Conservation (phyloP, 768 basidiomycete genomes). For the Collybia nuda region DNA sequence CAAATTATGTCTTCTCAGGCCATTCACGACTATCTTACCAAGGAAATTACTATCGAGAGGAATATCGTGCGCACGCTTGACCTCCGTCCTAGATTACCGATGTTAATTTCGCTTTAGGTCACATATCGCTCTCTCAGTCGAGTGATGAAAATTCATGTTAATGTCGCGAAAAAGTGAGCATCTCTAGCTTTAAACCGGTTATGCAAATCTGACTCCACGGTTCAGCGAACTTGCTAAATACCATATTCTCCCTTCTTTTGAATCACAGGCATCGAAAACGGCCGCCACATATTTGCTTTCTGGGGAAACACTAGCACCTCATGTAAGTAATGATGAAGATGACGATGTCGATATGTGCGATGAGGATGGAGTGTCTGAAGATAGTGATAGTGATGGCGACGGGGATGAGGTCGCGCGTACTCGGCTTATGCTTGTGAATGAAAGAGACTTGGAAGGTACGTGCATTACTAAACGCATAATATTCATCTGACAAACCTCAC, state of each 20-base stretch:
- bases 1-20: slow-evolving; percentile 38
- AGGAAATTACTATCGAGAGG: slow-evolving; percentile 49
- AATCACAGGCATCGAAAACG: slow-evolving; percentile 31
- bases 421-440: slow-evolving; percentile 59
- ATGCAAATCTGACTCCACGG: not conserved
- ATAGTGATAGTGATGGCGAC: slow-evolving; percentile 33
- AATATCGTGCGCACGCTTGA: slow-evolving; percentile 38
- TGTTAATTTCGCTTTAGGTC: slow-evolving; percentile 45
- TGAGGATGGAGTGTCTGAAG: slow-evolving; percentile 19
- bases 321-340: slow-evolving; percentile 22
- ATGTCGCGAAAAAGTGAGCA: slow-evolving; percentile 73
- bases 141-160: slow-evolving; percentile 69
- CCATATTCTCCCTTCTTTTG: slow-evolving; percentile 43
- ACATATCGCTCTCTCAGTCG: slow-evolving; percentile 79
- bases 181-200: not conserved
- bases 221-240: slow-evolving; percentile 64
- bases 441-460: slow-evolving; percentile 63
- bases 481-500: slow-evolving; percentile 1
- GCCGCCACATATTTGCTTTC: slow-evolving; percentile 74
- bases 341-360: slow-evolving; percentile 39
- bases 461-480: not conserved
- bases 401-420: slow-evolving; percentile 44
- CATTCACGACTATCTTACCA: slow-evolving; percentile 48
- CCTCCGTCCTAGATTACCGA: not conserved
- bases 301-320: slow-evolving; percentile 43